Conservation (phyloP, 148 eudicot genomes). For the Vaccinium corymbosum region DNA sequence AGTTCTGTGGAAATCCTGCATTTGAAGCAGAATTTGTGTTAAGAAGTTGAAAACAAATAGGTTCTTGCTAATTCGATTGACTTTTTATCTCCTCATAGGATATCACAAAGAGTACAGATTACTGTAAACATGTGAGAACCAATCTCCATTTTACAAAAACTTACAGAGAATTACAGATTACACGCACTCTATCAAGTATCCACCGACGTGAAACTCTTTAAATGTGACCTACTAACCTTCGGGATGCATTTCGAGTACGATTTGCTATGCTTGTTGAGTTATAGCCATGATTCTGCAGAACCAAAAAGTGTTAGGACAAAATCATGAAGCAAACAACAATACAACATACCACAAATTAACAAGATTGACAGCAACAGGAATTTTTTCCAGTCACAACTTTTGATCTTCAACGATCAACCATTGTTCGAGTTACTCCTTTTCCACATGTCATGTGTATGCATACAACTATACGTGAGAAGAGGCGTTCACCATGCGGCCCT, state of each 20-base stretch:
- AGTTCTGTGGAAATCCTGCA: constrained; percentile 43
- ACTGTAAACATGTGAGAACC: not conserved
- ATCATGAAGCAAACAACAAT: not conserved
- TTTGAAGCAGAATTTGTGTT: not conserved
- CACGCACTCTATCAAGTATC: not conserved
- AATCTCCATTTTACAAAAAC: not conserved
- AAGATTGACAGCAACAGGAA: not conserved
- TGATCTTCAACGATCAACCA: not conserved
- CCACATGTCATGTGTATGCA: not conserved
- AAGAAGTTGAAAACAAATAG: not conserved
- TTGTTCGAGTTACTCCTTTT: not conserved
- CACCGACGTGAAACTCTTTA: not conserved
- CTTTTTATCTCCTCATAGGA: not conserved
- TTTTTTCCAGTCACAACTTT: not conserved
- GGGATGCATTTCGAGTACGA: constrained; percentile 34
- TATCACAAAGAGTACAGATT: not conserved
- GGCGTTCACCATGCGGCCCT: not conserved
- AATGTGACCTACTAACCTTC: constrained; percentile 29
- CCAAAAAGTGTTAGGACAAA: not conserved
- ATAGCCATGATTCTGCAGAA: constrained; percentile 32
- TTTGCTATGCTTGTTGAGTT: constrained; percentile 20
- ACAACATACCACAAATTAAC: not conserved
- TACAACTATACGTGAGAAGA: not conserved
- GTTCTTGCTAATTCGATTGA: not conserved
- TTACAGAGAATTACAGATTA: not conserved